These are phyloP conservation scores for Aureobasidium sp. DNA, from an alignment of 2,329 filamentous ascomycete species.

Conservation along the genomic window DNA sequence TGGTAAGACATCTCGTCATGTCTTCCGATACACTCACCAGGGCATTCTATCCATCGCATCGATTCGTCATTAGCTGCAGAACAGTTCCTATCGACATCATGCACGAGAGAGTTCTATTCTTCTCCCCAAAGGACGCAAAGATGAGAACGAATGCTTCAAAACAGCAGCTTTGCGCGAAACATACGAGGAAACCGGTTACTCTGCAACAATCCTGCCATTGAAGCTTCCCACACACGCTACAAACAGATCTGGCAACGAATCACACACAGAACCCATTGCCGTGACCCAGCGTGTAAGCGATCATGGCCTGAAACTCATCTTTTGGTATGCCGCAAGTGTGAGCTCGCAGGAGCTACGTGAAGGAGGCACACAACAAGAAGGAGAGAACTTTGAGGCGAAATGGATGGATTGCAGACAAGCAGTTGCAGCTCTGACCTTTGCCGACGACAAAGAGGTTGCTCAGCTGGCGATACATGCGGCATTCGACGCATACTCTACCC, in stretches of 20 bases:
- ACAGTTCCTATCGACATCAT: neutral
- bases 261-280: neutral
- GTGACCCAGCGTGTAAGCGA: neutral
- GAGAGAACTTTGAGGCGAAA: slow-evolving; percentile 5
- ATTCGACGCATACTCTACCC: neutral
- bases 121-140: slow-evolving; percentile 17
- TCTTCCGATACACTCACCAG: neutral
- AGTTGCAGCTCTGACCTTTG: neutral
- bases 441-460: neutral
- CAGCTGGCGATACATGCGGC: neutral
- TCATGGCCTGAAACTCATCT: slow-evolving; percentile 7
- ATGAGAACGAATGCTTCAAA: slow-evolving; percentile 14
- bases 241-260: neutral
- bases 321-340: slow-evolving; percentile 10
- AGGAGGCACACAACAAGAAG: slow-evolving; percentile 1
- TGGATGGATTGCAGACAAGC: neutral
- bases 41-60: neutral
- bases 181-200: slow-evolving; percentile 17
- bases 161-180: slow-evolving; percentile 16
- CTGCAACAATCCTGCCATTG: neutral
- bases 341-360: neutral
- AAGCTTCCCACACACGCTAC: neutral
- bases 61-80: slow-evolving; percentile 1
- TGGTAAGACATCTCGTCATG: neutral
- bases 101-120: neutral